Evolutionary conservation across 768 basidiomycete genomes (phyloP).

Genomic region (Suillus discolor): DNA sequence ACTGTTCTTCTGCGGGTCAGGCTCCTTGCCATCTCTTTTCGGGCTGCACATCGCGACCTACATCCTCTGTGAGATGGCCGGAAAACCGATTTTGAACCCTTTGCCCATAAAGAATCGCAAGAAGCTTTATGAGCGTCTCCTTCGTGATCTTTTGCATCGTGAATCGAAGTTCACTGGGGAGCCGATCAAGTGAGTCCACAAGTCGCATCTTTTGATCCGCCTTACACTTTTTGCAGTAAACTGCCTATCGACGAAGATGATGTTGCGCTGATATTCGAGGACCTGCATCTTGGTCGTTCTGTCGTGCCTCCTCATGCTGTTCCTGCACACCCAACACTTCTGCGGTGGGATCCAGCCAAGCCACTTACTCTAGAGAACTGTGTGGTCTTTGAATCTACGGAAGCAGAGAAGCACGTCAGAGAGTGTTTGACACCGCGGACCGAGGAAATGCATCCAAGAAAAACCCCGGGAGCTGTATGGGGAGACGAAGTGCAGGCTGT

Average conservation of each 20-base stretch:
- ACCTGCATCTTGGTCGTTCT: constrained; percentile 78
- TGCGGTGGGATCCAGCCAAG: constrained; percentile 75
- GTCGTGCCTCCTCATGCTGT: constrained; percentile 78
- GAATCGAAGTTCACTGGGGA: constrained; percentile 70
- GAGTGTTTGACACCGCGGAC: constrained; percentile 41
- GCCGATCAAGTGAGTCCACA: constrained; percentile 55
- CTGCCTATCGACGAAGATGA: constrained; percentile 85
- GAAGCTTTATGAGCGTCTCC: constrained; percentile 81
- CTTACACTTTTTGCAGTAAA: constrained; percentile 45
- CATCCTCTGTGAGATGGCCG: constrained; percentile 83
- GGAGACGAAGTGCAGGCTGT: constrained; percentile 60
- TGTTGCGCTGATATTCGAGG: constrained; percentile 83
- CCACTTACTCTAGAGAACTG: constrained; percentile 79
- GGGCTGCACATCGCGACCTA: constrained; percentile 90
- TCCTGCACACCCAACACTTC: constrained; percentile 69
- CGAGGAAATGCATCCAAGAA: constrained; percentile 12
- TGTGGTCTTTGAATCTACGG: constrained; percentile 78
- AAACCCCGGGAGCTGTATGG: constrained; percentile 64
- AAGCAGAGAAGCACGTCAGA: constrained; percentile 67
- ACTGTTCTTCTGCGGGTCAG: constrained; percentile 15
- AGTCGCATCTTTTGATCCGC: not conserved
- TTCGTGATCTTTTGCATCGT: constrained; percentile 72
- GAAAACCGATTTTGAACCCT: constrained; percentile 80
- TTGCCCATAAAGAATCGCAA: constrained; percentile 83
- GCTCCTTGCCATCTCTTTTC: constrained; percentile 85